A percentile compares a stretch with the other conserved stretches of the same genome.
Conservation (phyloP, 2,329 filamentous ascomycete species). For the Pyricularia sp. region DNA sequence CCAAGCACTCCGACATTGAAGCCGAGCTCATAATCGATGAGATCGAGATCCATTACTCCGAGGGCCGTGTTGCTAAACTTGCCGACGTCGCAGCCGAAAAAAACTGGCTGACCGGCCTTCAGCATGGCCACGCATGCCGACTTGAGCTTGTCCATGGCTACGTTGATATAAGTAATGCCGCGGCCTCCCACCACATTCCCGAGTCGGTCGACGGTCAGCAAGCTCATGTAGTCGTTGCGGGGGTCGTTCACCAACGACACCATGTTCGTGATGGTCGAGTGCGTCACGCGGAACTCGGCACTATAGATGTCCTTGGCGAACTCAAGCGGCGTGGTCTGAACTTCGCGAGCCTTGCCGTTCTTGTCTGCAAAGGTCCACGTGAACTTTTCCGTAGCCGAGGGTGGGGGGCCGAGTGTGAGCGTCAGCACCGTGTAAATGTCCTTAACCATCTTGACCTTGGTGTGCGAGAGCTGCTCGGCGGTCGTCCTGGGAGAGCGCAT, state of each 20-base stretch:
- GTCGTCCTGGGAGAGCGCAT: conserved; percentile 19
- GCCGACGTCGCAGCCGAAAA: conserved; percentile 84
- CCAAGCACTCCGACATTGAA: conserved; percentile 67
- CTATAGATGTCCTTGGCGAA: conserved; percentile 64
- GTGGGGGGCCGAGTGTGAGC: conserved; percentile 72
- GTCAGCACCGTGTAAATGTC: conserved; percentile 78
- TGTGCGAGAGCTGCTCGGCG: conserved; percentile 29
- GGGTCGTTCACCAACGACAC: conserved; percentile 83
- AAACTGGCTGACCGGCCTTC: conserved; percentile 67
- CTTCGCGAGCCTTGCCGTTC: conserved; percentile 50
- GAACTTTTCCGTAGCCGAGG: conserved; percentile 58
- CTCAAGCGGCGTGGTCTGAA: conserved; percentile 56
- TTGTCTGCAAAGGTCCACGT: conserved; percentile 73
- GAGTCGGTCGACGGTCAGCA: conserved; percentile 68
- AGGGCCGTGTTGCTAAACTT: conserved; percentile 60
- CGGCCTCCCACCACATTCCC: conserved; percentile 75
- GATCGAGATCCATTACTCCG: conserved; percentile 71
- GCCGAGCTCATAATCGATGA: conserved; percentile 76
- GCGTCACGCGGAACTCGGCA: conserved; percentile 45
- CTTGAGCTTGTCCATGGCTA: conserved; percentile 65
- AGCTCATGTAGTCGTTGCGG: conserved; percentile 61
- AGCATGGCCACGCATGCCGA: conserved; percentile 68
- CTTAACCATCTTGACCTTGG: conserved; percentile 67
- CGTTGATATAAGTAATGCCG: conserved; percentile 74
- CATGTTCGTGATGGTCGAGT: conserved; percentile 54